phyloP scores from a whole-genome alignment of 2,329 filamentous ascomycete species.

The Pyrenochaeta sp. region DNA sequence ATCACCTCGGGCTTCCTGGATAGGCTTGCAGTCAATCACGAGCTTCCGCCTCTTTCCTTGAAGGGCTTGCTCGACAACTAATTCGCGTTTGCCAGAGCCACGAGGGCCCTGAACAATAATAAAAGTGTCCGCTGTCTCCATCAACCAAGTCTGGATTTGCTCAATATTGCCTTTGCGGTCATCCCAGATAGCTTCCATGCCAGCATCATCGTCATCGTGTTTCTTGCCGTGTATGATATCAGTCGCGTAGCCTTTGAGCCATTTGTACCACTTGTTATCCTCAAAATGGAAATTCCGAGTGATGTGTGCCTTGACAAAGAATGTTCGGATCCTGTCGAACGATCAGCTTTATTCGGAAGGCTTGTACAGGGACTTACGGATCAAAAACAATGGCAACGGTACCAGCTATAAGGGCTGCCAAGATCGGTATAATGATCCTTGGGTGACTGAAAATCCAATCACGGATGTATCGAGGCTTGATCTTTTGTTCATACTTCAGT shows the following conservation, averaged over 20 bases:
- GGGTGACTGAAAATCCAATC: conserved; percentile 90
- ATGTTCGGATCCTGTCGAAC: conserved; percentile 72
- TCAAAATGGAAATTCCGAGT: conserved; percentile 77
- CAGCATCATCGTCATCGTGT: conserved; percentile 68
- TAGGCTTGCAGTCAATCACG: conserved; percentile 89
- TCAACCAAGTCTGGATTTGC: conserved; percentile 82
- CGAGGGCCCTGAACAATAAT: conserved; percentile 92
- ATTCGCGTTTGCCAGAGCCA: conserved; percentile 87
- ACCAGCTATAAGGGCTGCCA: conserved; percentile 82
- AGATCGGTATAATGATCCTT: conserved; percentile 81
- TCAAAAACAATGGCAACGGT: conserved; percentile 87
- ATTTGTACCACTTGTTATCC: conserved; percentile 76
- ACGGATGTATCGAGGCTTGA: conserved; percentile 79
- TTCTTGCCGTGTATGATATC: conserved; percentile 69
- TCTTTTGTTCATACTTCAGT: conserved; percentile 81
- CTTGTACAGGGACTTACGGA: conserved; percentile 57
- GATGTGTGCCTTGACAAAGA: conserved; percentile 89
- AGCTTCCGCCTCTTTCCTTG: conserved; percentile 78
- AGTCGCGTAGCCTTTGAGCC: conserved; percentile 77
- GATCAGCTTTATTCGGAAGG: conserved; percentile 5
- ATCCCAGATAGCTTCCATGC: conserved; percentile 84
- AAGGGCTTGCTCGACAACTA: conserved; percentile 85
- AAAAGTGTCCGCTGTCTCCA: conserved; percentile 89
- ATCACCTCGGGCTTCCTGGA: conserved; percentile 90
- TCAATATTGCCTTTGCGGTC: conserved; percentile 84